phyloP scores from a whole-genome alignment of 148 eudicot genomes.

The Camellia japonica region DNA sequence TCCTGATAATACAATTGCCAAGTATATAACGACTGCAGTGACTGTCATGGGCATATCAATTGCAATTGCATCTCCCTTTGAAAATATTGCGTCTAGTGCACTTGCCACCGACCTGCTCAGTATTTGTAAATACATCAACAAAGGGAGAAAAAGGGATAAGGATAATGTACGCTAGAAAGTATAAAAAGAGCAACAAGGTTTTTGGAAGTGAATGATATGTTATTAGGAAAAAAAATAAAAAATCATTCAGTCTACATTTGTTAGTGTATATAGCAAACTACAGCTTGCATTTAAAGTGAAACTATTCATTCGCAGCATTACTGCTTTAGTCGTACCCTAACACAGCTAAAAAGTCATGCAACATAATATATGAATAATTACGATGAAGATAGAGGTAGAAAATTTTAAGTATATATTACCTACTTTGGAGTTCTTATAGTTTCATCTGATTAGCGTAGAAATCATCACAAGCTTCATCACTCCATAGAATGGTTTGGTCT shows the following conservation, averaged over 20 bases:
- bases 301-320: background rate
- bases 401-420: background rate
- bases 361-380: background rate
- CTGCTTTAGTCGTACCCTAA: background rate
- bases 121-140: background rate
- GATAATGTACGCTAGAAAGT: background rate
- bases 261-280: too few species aligned
- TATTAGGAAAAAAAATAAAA: too few species aligned
- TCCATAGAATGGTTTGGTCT: too few species aligned
- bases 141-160: background rate
- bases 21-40: slow-evolving; percentile 78
- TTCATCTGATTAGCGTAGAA: background rate
- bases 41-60: slow-evolving; percentile 96
- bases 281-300: too few species aligned
- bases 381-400: background rate
- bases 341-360: background rate
- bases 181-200: background rate
- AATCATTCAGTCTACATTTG: background rate
- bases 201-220: background rate
- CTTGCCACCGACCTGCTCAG: slow-evolving; percentile 74
- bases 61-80: slow-evolving; percentile 84
- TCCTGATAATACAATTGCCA: slow-evolving; percentile 79
- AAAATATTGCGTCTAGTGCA: slow-evolving; percentile 66
- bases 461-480: background rate
- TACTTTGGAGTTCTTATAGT: background rate